Conservation (phyloP, 208 protist species). For the Wallacemonas sp. region DNA sequence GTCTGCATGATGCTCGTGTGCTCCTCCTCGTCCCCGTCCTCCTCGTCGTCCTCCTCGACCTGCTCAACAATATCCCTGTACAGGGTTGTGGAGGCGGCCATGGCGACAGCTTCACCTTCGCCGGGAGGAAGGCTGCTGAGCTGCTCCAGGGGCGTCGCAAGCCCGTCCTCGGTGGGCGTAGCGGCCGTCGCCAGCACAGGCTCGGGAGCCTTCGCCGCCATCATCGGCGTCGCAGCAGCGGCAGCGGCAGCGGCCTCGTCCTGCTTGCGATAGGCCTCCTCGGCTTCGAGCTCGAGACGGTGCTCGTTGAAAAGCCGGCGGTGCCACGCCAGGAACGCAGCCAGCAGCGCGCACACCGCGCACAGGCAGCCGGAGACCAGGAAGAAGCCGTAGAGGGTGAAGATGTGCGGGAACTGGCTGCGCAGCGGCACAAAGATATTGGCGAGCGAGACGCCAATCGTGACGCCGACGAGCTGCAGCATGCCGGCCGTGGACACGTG, state of each 20-base stretch:
- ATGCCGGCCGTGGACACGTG: conserved; percentile 12
- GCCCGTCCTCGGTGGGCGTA: no score
- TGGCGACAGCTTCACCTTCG: no score
- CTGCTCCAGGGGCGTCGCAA: no score
- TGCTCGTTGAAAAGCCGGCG: conserved; percentile 15
- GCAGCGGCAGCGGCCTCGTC: no score
- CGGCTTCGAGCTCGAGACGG: not conserved
- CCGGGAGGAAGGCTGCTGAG: no score
- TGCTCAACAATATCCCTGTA: no score
- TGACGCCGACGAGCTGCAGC: conserved; percentile 24
- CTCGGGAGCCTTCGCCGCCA: not conserved
- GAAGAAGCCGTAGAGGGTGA: conserved; percentile 14
- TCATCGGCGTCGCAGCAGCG: no score
- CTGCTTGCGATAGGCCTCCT: not conserved
- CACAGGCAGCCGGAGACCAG: not conserved
- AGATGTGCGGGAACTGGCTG: not conserved
- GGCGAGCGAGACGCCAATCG: conserved; percentile 15
- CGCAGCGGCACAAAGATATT: conserved; percentile 24
- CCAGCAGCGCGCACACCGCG: conserved; percentile 5
- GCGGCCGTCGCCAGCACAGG: no score
- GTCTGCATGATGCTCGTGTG: not conserved
- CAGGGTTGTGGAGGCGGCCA: no score
- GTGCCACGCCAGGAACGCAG: conserved; percentile 5
- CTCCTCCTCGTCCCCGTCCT: not conserved
- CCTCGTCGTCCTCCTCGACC: no score